Evolutionary conservation across 2,329 filamentous ascomycete species (phyloP).

Genomic region (Dothiorella sarmentorum): DNA sequence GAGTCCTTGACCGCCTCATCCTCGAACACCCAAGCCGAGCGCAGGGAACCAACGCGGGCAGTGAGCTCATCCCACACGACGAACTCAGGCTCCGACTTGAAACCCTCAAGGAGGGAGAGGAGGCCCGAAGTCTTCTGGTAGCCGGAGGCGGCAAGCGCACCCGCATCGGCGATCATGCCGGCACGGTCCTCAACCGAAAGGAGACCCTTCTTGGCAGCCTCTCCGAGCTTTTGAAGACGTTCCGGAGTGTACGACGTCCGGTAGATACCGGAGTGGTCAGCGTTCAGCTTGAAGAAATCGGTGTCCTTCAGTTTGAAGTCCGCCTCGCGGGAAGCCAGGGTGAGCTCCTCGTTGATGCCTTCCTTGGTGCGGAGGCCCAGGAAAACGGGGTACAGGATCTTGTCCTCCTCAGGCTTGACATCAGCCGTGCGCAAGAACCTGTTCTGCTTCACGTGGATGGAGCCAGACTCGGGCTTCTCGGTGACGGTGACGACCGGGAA

Average conservation of each 20-base stretch:
- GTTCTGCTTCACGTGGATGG: constrained; percentile 88
- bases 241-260: constrained; percentile 83
- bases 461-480: constrained; percentile 65
- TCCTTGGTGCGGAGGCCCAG: constrained; percentile 78
- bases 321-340: constrained; percentile 68
- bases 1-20: constrained; percentile 69
- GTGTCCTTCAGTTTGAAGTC: constrained; percentile 73
- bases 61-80: constrained; percentile 95
- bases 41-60: constrained; percentile 71
- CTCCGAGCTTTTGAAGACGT: constrained; percentile 79
- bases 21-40: constrained; percentile 85
- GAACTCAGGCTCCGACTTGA: constrained; percentile 77
- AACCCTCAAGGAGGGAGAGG: constrained; percentile 78
- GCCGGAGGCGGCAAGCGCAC: constrained; percentile 81
- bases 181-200: constrained; percentile 86
- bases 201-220: constrained; percentile 76
- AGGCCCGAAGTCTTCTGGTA: constrained; percentile 92
- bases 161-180: constrained; percentile 88
- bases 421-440: constrained; percentile 90
- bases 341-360: constrained; percentile 74
- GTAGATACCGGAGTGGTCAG: constrained; percentile 90
- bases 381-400: constrained; percentile 85
- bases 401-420: constrained; percentile 87
- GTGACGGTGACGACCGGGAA: constrained; percentile 88
- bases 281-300: constrained; percentile 96